Percentiles rank a stretch among this genome's conserved stretches.
Conservation (phyloP, 352 stramenopile species). For the Globisporangium parvum region DNA sequence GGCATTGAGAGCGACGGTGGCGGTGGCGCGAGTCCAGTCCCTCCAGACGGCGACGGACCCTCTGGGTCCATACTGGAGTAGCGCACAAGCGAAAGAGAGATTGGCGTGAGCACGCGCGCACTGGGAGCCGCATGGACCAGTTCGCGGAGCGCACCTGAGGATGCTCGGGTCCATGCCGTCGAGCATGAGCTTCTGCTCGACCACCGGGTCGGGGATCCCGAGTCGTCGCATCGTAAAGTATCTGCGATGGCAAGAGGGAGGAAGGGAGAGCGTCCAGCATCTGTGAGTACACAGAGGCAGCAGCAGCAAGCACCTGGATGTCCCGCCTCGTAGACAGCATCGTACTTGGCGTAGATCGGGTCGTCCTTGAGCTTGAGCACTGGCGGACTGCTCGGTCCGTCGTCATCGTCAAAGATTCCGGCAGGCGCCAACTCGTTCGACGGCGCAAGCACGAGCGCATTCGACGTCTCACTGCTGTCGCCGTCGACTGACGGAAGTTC, state of each 20-base stretch:
- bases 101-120: too few species aligned
- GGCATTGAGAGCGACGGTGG: conserved; percentile 19
- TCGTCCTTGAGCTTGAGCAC: conserved; percentile 84
- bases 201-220: conserved; percentile 65
- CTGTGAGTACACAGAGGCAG: neutral
- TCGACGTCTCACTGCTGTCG: conserved; percentile 11
- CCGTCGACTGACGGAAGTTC: conserved; percentile 21
- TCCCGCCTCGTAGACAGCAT: neutral
- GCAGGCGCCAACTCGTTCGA: conserved; percentile 14
- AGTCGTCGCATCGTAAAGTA: conserved; percentile 82
- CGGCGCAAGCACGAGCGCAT: conserved; percentile 25
- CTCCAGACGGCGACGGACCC: conserved; percentile 60
- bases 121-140: neutral
- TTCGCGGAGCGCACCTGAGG: conserved; percentile 21
- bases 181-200: conserved; percentile 77
- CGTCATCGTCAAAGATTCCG: conserved; percentile 19
- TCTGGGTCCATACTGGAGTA: conserved; percentile 66
- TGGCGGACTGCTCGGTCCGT: conserved; percentile 18
- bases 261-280: neutral
- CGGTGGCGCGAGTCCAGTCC: conserved; percentile 26
- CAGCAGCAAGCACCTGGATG: too few species aligned
- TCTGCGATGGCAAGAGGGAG: conserved; percentile 9
- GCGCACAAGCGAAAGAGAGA: neutral
- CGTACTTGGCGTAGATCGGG: conserved; percentile 66
- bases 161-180: conserved; percentile 65